phyloP scores from a whole-genome alignment of 345 rosid species.

The Citrus maxima region DNA sequence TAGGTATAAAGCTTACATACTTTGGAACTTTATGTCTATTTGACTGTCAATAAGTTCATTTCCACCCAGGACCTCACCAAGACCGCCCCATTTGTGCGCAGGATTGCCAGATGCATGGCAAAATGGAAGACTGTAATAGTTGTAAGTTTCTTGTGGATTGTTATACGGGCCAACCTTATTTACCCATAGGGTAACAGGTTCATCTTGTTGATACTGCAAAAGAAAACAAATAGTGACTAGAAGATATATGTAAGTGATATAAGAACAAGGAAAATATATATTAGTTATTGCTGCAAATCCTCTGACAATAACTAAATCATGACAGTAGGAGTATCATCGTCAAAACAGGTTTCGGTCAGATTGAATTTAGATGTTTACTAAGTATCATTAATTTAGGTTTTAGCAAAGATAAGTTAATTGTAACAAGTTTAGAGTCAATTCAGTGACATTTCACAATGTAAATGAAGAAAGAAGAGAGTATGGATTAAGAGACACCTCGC shows the following conservation, averaged over 20 bases:
- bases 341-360: not conserved
- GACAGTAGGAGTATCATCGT: not conserved
- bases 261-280: conserved; percentile 6
- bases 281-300: not conserved
- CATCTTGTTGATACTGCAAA: conserved; percentile 76
- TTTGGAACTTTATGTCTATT: conserved; percentile 73
- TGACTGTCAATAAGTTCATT: conserved; percentile 97
- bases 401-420: not conserved
- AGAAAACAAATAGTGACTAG: conserved; percentile 11
- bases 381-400: not conserved
- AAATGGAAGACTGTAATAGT: conserved; percentile 98
- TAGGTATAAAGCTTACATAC: conserved; percentile 40
- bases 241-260: not conserved
- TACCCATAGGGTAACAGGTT: conserved; percentile 90
- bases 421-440: not conserved
- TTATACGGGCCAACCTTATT: conserved; percentile 99
- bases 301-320: not conserved
- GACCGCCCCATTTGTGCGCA: conserved; percentile 99
- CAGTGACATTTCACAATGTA: not conserved
- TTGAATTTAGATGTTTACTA: not conserved
- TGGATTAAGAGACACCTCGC: not conserved
- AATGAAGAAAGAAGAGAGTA: not conserved
- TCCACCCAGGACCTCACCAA: conserved; percentile 99
- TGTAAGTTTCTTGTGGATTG: conserved; percentile 99
- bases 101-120: conserved; percentile 60